These are phyloP conservation scores for Aspergillus unguis DNA, from an alignment of 2,329 filamentous ascomycete genomes.

Conservation along the genomic window DNA sequence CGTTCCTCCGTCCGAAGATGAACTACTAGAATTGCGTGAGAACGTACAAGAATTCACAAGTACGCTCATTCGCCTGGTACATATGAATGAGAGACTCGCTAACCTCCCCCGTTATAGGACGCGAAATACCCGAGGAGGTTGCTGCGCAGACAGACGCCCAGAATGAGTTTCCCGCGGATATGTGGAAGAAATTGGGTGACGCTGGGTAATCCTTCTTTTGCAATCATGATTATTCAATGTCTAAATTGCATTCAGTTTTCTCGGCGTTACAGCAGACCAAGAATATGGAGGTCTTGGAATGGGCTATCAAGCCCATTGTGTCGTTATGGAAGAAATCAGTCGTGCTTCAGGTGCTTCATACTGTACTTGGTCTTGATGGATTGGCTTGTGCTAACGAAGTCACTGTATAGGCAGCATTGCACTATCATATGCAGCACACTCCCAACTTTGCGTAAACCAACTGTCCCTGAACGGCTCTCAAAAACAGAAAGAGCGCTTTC, in stretches of 20 bases:
- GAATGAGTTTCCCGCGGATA: constrained; percentile 83
- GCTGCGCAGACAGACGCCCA: constrained; percentile 76
- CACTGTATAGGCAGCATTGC: constrained; percentile 48
- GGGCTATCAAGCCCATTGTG: constrained; percentile 94
- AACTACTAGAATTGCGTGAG: constrained; percentile 77
- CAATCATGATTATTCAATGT: not conserved
- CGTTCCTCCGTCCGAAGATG: constrained; percentile 63
- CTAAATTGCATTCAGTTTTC: constrained; percentile 53
- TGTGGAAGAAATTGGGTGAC: constrained; percentile 92
- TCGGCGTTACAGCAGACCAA: constrained; percentile 91
- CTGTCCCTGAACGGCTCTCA: constrained; percentile 80
- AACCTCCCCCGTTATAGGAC: constrained; percentile 44
- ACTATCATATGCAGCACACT: constrained; percentile 92
- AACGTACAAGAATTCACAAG: constrained; percentile 82
- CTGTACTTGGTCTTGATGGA: not conserved
- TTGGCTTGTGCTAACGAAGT: not conserved
- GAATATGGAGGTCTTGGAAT: constrained; percentile 83
- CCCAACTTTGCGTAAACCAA: constrained; percentile 95
- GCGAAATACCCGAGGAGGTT: constrained; percentile 81
- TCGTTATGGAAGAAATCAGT: constrained; percentile 93
- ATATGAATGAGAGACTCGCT: not conserved
- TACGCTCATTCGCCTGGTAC: constrained; percentile 22
- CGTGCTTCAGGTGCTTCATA: constrained; percentile 65
- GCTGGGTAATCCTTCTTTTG: constrained; percentile 54
- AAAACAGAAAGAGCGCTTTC: constrained; percentile 74